Evolutionary conservation across 2,329 filamentous ascomycete genomes (phyloP).

Genomic region (Diaporthe amygdali): DNA sequence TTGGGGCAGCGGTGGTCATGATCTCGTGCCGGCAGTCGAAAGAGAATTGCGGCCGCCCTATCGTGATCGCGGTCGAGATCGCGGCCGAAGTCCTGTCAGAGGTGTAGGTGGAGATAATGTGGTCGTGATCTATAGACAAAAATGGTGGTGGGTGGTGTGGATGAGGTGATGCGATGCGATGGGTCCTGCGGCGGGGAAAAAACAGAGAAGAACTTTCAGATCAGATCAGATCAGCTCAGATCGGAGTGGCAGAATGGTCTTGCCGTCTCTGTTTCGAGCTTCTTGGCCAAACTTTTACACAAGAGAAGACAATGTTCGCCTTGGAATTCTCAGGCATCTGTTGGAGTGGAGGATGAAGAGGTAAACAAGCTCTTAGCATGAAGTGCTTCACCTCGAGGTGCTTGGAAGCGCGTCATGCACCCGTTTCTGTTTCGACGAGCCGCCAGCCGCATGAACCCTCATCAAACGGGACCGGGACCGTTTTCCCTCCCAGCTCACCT

Average conservation of each 20-base stretch:
- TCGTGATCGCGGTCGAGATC: background rate
- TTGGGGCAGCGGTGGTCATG: constrained; percentile 7
- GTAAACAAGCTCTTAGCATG: background rate
- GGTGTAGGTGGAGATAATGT: background rate
- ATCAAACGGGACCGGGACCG: background rate
- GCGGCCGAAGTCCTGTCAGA: no score
- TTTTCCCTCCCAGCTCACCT: no score
- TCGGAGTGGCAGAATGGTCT: background rate
- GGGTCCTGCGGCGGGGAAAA: constrained; percentile 1
- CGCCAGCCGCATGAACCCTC: constrained; percentile 1
- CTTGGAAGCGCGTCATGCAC: constrained; percentile 6
- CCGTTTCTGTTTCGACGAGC: background rate
- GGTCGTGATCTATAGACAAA: background rate
- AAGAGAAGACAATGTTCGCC: background rate
- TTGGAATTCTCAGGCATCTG: background rate
- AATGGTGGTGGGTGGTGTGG: background rate
- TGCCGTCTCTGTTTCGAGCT: background rate
- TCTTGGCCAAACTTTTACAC: no score
- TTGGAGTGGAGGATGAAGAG: background rate
- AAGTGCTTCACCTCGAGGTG: no score
- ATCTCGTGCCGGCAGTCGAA: constrained; percentile 13
- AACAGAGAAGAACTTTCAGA: background rate
- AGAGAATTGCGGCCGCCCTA: no score
- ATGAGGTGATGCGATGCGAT: constrained; percentile 6
- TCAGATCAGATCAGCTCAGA: no score